These are phyloP conservation scores for Beta lomatogona DNA, from an alignment of 179 eudicot species.

Conservation along the genomic window DNA sequence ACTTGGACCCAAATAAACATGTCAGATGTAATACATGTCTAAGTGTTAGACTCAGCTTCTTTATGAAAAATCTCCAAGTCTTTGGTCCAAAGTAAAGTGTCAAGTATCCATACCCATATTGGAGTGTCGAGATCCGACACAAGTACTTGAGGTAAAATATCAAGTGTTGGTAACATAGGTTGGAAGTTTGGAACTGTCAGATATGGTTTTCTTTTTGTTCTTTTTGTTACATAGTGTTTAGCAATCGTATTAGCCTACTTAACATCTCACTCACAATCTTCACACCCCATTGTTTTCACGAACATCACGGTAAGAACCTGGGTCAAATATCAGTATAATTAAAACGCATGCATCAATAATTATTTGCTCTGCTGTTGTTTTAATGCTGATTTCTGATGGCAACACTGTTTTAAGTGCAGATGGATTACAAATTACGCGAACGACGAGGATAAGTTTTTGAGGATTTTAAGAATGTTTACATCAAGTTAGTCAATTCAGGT, in stretches of 20 bases:
- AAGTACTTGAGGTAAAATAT: no score
- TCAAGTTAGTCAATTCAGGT: conserved; percentile 83
- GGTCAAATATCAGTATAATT: background rate
- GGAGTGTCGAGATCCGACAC: no score
- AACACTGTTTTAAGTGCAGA: conserved; percentile 40
- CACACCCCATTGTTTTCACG: background rate
- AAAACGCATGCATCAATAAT: background rate
- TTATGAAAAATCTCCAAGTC: no score
- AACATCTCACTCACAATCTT: conserved; percentile 4
- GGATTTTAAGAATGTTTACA: conserved; percentile 83
- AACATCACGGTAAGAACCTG: background rate
- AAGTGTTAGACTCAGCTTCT: no score
- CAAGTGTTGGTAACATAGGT: no score
- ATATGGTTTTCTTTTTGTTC: no score
- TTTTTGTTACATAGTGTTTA: no score
- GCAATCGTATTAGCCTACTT: background rate
- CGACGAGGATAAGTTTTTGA: conserved; percentile 62
- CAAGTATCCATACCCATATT: no score
- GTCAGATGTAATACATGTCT: no score
- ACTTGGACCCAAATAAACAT: no score
- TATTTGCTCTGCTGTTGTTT: conserved; percentile 1
- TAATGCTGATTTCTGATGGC: background rate
- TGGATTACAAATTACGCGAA: conserved; percentile 82
- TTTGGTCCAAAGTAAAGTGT: no score
- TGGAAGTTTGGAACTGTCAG: no score